Percentiles rank a stretch among this genome's conserved stretches.
Conservation (phyloP, 352 stramenopile species). For the Pythium rhizo-oryzae region DNA sequence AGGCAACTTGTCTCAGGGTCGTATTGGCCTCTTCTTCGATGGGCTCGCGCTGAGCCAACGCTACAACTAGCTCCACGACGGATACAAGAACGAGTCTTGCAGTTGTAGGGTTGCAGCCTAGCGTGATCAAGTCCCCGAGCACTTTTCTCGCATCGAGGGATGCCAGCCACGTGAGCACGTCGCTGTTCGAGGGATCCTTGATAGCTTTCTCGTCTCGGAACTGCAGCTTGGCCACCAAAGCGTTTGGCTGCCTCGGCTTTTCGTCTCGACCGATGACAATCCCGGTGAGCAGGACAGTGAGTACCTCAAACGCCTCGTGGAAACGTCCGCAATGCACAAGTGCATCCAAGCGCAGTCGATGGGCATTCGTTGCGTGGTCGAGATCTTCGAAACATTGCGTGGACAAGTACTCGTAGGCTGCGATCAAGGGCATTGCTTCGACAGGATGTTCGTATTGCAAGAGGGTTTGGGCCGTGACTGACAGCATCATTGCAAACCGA, state of each 20-base stretch:
- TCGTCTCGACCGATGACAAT: slow-evolving; percentile 5
- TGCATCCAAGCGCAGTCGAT: slow-evolving; percentile 48
- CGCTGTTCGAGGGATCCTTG: slow-evolving; percentile 18
- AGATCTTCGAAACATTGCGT: slow-evolving; percentile 45
- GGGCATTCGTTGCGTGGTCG: slow-evolving; percentile 58
- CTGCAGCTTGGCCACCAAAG: slow-evolving; percentile 17
- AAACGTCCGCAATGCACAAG: slow-evolving; percentile 56
- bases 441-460: slow-evolving; percentile 54
- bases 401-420: slow-evolving; percentile 54
- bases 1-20: slow-evolving; percentile 21
- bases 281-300: slow-evolving; percentile 36
- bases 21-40: slow-evolving; percentile 42
- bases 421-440: slow-evolving; percentile 57
- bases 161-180: slow-evolving; percentile 21
- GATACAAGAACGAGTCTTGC: slow-evolving; percentile 17
- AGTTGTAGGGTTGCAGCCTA: slow-evolving; percentile 4
- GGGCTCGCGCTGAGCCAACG: slow-evolving; percentile 35
- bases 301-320: slow-evolving; percentile 47
- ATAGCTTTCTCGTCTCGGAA: slow-evolving; percentile 25
- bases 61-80: slow-evolving; percentile 13
- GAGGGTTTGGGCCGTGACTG: slow-evolving; percentile 51
- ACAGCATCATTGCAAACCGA: slow-evolving; percentile 39
- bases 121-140: slow-evolving; percentile 9
- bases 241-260: not conserved
- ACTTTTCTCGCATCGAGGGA: slow-evolving; percentile 21